Base-by-base conservation (phyloP, 306 rosid genomes). In the Prunus padus region DNA sequence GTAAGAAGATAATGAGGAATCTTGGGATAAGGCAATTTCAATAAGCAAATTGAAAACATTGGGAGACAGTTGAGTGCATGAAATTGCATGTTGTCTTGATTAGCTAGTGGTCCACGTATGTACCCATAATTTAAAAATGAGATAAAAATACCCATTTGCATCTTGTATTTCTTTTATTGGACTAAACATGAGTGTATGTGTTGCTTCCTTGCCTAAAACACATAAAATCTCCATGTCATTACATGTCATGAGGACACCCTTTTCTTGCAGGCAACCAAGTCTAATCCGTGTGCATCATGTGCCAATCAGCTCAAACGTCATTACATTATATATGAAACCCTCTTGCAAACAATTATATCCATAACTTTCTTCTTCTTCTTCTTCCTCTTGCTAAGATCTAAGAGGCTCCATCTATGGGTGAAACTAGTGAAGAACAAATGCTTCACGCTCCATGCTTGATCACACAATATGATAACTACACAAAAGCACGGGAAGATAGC, bases 1-100 rank as follows among this genome's bases (percentile, higher is more conserved):
- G 69, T 25, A 65, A 70, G 65, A 70, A 80, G 89, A 86, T 83
- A 86, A 86, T n/a, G 79, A 73, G 56, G 89, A 86, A 86, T 83
- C 85, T 76, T 60, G 47, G 63, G 87, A 80, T 77, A 83, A 86
- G 77, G 83, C 47, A 57, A 30, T 71, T 19, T 12, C 16, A 19
- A 28, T 45, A 15, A 30, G 28, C 8, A 63, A 4, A 14, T 1
- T 19, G 26, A 56, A 19, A 28, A 50, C 33, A 65, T 52, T 25
- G 33, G 52, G 20, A 6, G 23, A 67, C 52, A 2, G 13, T 9
- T 6, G 19, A 49, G 78, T 69, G 77, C 75, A 82, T 82, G 33
- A 55, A 78, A 11, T 78, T 64, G 11, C 25, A 56, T 82, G 51
- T 65, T 42, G n/a, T 69, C 73, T 25, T 14, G 18, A 19, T 33